Conservation (phyloP, 208 protist species). For the Crithidia mellificae region DNA sequence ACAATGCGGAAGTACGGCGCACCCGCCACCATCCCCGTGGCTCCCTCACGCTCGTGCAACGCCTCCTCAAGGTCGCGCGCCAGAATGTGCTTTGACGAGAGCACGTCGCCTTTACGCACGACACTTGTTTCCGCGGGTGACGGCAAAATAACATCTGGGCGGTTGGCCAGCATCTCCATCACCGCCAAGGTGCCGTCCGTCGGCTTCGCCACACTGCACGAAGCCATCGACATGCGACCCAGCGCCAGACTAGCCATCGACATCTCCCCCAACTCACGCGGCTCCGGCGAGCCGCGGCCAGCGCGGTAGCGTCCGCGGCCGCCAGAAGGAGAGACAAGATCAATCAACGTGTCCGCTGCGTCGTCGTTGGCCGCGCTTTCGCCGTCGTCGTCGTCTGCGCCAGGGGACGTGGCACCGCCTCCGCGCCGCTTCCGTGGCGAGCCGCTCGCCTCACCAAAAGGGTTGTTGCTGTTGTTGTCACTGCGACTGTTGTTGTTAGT, state of each 20-base stretch:
- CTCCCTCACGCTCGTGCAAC: slow-evolving; percentile 52
- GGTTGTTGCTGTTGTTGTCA: neutral
- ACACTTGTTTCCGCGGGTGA: slow-evolving; percentile 66
- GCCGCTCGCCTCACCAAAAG: neutral
- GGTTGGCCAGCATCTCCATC: slow-evolving; percentile 71
- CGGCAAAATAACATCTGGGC: slow-evolving; percentile 63
- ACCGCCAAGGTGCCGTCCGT: slow-evolving; percentile 68
- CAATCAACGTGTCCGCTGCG: neutral
- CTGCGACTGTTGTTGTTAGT: neutral
- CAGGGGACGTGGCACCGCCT: neutral
- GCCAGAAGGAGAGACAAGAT: neutral
- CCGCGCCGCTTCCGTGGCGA: neutral
- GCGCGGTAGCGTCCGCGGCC: neutral
- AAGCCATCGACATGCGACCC: slow-evolving; percentile 58
- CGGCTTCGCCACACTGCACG: slow-evolving; percentile 54
- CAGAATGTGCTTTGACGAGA: slow-evolving; percentile 78
- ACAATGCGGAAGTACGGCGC: slow-evolving; percentile 88
- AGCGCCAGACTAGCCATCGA: slow-evolving; percentile 46
- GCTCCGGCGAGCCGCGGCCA: neutral
- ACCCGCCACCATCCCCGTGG: slow-evolving; percentile 78
- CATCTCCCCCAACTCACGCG: slow-evolving; percentile 20
- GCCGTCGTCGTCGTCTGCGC: neutral
- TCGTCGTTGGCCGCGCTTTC: neutral
- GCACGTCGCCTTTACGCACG: slow-evolving; percentile 72
- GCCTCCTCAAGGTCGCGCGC: slow-evolving; percentile 80